phyloP scores from a whole-genome alignment of 768 basidiomycete species.

The Hypsizygus marmoreus region DNA sequence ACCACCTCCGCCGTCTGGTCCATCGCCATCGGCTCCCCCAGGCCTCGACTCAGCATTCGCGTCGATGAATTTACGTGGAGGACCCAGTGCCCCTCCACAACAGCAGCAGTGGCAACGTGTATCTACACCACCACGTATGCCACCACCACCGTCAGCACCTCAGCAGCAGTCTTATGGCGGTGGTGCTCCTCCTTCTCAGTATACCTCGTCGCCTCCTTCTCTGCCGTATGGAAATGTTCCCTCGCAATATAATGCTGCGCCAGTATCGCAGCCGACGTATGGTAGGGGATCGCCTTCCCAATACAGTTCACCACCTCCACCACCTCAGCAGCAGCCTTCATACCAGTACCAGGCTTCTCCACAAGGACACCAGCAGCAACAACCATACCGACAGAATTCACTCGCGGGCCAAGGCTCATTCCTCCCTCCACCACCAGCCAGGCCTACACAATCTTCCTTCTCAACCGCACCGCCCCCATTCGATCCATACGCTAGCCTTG shows the following conservation, averaged over 20 bases:
- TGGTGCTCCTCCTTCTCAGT: constrained; percentile 19
- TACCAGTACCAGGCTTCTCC: constrained; percentile 22
- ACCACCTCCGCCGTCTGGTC: constrained; percentile 45
- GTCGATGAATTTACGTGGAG: constrained; percentile 16
- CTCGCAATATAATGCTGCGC: constrained; percentile 15
- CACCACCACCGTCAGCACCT: constrained; percentile 21
- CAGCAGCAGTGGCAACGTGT: constrained; percentile 19
- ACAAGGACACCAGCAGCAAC: constrained; percentile 20
- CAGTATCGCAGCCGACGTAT: constrained; percentile 23
- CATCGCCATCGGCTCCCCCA: too few species aligned
- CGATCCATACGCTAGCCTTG: constrained; percentile 42
- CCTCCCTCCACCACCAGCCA: constrained; percentile 36
- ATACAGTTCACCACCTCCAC: constrained; percentile 15
- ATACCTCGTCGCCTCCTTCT: constrained; percentile 18
- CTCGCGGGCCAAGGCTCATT: too few species aligned
- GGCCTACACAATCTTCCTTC: constrained; percentile 23
- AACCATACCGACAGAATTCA: constrained; percentile 20
- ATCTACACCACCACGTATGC: constrained; percentile 20
- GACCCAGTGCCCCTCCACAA: constrained; percentile 19
- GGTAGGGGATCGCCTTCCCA: constrained; percentile 8
- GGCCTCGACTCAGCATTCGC: constrained; percentile 11
- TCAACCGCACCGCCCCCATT: constrained; percentile 22
- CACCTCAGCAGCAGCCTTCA: constrained; percentile 18
- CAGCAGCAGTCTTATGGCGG: constrained; percentile 20
- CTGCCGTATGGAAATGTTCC: constrained; percentile 13